Percentiles rank a stretch among this genome's conserved stretches.
phyloP scores from a whole-genome alignment of 257 asterid genomes.

The Apocynum venetum region DNA sequence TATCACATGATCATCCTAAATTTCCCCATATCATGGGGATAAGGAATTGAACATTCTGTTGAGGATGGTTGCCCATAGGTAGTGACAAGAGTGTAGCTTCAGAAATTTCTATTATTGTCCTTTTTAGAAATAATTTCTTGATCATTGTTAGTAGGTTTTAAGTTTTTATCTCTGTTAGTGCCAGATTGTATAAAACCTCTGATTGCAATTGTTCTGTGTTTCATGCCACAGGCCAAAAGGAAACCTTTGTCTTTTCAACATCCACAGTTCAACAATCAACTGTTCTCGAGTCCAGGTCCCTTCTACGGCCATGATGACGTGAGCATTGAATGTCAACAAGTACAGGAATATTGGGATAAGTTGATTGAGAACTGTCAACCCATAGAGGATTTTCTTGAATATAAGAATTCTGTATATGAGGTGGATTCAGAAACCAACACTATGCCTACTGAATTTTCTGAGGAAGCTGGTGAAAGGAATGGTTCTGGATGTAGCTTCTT shows the following conservation, averaged over 20 bases:
- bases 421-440: slow-evolving; percentile 27
- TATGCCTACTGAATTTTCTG: slow-evolving; percentile 25
- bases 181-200: background rate
- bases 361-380: slow-evolving; percentile 59
- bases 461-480: slow-evolving; percentile 36
- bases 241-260: slow-evolving; percentile 54
- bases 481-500: slow-evolving; percentile 19
- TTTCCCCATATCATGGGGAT: background rate
- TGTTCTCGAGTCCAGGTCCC: slow-evolving; percentile 58
- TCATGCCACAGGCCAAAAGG: slow-evolving; percentile 65
- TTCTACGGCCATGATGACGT: slow-evolving; percentile 37
- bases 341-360: slow-evolving; percentile 38
- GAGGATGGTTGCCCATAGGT: background rate
- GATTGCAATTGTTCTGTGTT: background rate
- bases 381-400: slow-evolving; percentile 59
- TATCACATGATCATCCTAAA: background rate
- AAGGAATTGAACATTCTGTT: background rate
- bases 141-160: background rate
- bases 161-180: background rate
- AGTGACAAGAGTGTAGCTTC: background rate
- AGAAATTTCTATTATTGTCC: background rate
- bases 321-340: slow-evolving; percentile 33
- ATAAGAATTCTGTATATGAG: slow-evolving; percentile 26
- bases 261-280: slow-evolving; percentile 43
- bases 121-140: background rate